A percentile compares a stretch with the other conserved stretches of the same genome.
Conservation (phyloP, 352 stramenopile species). For the Phytopythium delawarense region DNA sequence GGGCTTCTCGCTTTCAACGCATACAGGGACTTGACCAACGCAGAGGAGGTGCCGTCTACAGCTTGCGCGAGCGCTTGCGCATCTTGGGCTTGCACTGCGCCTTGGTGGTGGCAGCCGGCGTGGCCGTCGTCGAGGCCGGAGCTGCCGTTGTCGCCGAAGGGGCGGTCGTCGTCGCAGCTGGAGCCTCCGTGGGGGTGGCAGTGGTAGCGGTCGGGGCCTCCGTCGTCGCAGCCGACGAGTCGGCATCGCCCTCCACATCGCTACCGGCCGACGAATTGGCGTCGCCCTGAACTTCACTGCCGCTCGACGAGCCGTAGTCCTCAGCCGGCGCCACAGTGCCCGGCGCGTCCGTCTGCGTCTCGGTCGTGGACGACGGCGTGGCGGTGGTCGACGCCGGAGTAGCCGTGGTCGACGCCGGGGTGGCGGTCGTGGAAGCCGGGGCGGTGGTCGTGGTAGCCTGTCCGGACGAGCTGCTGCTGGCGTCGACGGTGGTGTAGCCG, state of each 20-base stretch:
- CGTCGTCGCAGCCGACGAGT: neutral
- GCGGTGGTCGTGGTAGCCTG: constrained; percentile 2
- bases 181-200: too few species aligned
- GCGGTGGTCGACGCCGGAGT: neutral
- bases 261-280: neutral
- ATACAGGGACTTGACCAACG: neutral
- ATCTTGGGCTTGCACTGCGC: constrained; percentile 10
- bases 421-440: neutral
- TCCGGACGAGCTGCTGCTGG: neutral
- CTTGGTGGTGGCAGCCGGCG: neutral
- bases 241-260: neutral
- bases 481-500: constrained; percentile 10
- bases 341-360: neutral
- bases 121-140: neutral
- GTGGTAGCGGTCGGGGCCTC: neutral
- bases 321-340: constrained; percentile 2
- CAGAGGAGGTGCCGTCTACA: neutral
- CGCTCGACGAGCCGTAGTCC: neutral
- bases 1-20: neutral
- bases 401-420: neutral
- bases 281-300: neutral
- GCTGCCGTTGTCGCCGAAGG: neutral
- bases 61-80: constrained; percentile 2
- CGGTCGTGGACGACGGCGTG: neutral
- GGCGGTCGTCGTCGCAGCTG: neutral